Base-by-base conservation (phyloP, 345 rosid species). In the Acer yangbiense region DNA sequence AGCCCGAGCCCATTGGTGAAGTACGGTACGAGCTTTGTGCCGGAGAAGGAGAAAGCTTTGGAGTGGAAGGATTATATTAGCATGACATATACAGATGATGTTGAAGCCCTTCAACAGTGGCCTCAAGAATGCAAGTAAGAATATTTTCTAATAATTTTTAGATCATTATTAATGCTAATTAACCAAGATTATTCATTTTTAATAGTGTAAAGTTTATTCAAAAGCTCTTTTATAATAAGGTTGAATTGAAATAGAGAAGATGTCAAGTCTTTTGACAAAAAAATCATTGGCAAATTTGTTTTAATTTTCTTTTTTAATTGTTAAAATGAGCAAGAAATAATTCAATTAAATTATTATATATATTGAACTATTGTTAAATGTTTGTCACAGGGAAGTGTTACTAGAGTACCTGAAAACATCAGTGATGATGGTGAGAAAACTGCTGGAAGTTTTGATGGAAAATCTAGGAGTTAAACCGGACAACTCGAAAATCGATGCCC, bases 51-150 rank as follows among this genome's bases (percentile, higher is more conserved):
- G 83, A 82, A 80, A 73, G 90, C 90, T 7, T 77, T 90, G 77
- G 93, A 90, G 78, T 90, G 91, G 93, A 90, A 90, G 62, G 93
- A 88, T 71, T 90, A 90, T 67, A 68, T 90, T 71, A 87, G 86
- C 77, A 83, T 88, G 88, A 65, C 41, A 4, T 90, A 90, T 67
- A 90, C 89, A 68, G 82, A 71, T 61, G 90, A 90, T 77, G 74
- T 23, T 54, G 93, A 88, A 27, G 93, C 89, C 43, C 85, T 84
- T 78, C 77, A 85, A 54, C 78, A 83, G 23, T 90, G 93, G 91
- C 91, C 91, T 18, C 61, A 67, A 10, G 85, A 73, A 35, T 86
- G 88, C 90, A 84, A 83, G 91, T 89, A 64, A 71, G 83, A 55
- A 35, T 5, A 35, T 25, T 0, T 54, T 17, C 8, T 35, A 35